Conservation (phyloP, 169 alveolate species). For the Plasmodium chabaudi region DNA sequence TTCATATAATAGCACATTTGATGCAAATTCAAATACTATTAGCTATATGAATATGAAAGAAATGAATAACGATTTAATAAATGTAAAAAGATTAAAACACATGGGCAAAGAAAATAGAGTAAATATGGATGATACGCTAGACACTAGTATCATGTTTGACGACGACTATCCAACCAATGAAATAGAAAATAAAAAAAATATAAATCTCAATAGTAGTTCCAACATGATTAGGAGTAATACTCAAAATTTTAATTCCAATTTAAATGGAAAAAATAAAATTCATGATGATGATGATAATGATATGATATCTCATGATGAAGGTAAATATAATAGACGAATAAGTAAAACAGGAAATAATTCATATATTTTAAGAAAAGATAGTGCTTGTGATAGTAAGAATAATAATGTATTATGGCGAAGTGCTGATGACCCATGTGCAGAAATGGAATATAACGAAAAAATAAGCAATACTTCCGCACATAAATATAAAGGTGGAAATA, state of each 20-base stretch:
- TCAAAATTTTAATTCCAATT: background rate
- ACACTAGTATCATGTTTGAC: background rate
- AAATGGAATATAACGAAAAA: too few relatives aligned
- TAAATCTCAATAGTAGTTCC: background rate
- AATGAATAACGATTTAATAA: constrained; percentile 2
- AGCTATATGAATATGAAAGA: background rate
- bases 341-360: too few relatives aligned
- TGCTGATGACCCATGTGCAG: too few relatives aligned
- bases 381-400: too few relatives aligned
- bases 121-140: background rate
- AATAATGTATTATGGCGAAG: too few relatives aligned
- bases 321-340: too few relatives aligned
- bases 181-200: background rate
- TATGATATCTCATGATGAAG: background rate
- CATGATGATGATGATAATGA: constrained; percentile 2
- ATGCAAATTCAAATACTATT: too few relatives aligned
- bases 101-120: background rate
- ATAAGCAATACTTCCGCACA: too few relatives aligned
- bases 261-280: too few relatives aligned
- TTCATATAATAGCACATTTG: constrained; percentile 2
- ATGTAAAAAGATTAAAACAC: background rate
- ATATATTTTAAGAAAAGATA: too few relatives aligned
- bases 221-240: constrained; percentile 1
- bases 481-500: background rate
- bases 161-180: background rate